Evolutionary conservation across 768 basidiomycete species (phyloP).

Genomic region (Cystobasidium onofrii): DNA sequence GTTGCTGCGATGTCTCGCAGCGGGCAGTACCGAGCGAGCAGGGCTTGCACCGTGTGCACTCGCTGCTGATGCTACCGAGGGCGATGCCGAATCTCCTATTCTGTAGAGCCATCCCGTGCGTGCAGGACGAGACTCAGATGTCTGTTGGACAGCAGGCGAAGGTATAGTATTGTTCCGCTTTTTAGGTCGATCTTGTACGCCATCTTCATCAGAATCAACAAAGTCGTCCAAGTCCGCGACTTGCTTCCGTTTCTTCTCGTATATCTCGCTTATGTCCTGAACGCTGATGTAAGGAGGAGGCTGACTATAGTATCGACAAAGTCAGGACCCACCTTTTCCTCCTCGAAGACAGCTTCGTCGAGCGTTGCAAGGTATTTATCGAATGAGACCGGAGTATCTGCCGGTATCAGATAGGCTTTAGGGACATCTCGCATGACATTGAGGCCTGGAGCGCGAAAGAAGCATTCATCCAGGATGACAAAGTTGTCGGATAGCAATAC

Average conservation of each 20-base stretch:
- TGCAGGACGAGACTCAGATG: background rate
- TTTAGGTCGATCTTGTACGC: background rate
- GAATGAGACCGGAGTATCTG: conserved; percentile 3
- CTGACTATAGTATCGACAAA: background rate
- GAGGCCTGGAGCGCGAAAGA: conserved; percentile 11
- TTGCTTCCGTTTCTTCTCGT: conserved; percentile 18
- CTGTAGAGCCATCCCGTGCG: background rate
- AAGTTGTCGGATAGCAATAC: conserved; percentile 14
- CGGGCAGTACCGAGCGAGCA: too few relatives aligned
- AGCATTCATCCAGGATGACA: conserved; percentile 20
- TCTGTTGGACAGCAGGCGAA: background rate
- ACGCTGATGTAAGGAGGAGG: background rate
- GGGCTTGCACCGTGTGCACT: too few relatives aligned
- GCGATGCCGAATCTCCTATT: background rate
- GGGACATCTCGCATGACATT: background rate
- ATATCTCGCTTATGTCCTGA: conserved; percentile 28
- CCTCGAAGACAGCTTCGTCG: conserved; percentile 24
- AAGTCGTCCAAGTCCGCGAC: background rate
- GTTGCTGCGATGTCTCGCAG: too few relatives aligned
- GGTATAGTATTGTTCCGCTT: background rate
- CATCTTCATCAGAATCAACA: background rate
- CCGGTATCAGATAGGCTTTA: background rate
- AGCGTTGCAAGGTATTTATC: conserved; percentile 10
- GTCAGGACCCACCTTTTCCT: conserved; percentile 16
- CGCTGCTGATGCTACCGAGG: too few relatives aligned